phyloP scores from a whole-genome alignment of 257 asterid genomes.

The Ajuga chamaepitys region DNA sequence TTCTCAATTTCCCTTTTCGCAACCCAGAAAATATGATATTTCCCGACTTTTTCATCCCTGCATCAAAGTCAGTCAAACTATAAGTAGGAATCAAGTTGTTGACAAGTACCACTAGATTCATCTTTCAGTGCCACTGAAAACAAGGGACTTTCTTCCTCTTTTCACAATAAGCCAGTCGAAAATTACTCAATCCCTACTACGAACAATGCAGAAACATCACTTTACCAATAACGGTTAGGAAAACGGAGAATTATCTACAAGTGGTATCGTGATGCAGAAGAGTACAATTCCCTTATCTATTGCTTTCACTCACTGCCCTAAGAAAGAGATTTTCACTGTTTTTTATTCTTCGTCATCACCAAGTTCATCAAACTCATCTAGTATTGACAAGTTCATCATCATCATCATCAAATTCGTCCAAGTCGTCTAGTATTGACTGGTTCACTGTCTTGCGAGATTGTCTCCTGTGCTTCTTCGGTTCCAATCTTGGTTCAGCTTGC shows the following conservation, averaged over 20 bases:
- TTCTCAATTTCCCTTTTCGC: no score
- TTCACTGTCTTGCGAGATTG: slow-evolving; percentile 81
- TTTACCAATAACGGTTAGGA: not conserved
- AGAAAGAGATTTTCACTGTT: slow-evolving; percentile 34
- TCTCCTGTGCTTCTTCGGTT: slow-evolving; percentile 84
- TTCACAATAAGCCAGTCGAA: not conserved
- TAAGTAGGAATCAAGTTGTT: no score
- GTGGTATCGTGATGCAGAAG: not conserved
- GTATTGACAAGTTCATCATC: not conserved
- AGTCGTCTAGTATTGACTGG: slow-evolving; percentile 64
- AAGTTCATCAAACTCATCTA: no score
- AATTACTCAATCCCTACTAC: not conserved
- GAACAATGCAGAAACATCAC: not conserved
- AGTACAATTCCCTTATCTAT: slow-evolving; percentile 10
- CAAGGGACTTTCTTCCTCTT: not conserved
- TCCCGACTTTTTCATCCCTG: no score
- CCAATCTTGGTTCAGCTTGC: slow-evolving; percentile 89
- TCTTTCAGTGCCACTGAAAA: not conserved
- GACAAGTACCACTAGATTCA: not conserved
- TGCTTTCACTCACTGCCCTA: slow-evolving; percentile 38
- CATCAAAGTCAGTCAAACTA: no score
- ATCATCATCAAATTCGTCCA: slow-evolving; percentile 63
- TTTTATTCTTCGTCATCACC: no score
- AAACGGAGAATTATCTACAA: slow-evolving; percentile 20
- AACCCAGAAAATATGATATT: no score